Conservation (phyloP, 345 rosid genomes). For the Pelargonium nanum region DNA sequence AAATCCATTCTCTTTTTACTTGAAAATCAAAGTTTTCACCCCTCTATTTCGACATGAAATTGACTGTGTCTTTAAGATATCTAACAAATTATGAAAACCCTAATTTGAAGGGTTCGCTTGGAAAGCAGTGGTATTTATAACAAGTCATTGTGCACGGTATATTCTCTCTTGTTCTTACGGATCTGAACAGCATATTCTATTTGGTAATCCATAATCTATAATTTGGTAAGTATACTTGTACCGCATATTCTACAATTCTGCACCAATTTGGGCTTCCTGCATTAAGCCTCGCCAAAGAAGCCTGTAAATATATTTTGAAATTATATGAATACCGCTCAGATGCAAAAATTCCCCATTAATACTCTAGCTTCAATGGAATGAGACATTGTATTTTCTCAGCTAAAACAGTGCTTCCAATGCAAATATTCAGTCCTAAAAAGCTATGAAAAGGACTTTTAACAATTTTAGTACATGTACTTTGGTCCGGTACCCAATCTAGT, state of each 20-base stretch:
- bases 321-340: not conserved
- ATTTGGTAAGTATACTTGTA: not conserved
- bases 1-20: not conserved
- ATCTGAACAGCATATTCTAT: not conserved
- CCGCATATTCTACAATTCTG: not conserved
- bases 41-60: not conserved
- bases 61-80: not conserved
- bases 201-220: not conserved
- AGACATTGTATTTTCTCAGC: not conserved
- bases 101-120: not conserved
- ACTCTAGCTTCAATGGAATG: not conserved
- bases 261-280: not conserved
- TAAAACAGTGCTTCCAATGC: not conserved
- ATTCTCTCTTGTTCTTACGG: not conserved
- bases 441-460: not conserved
- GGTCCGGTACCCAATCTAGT: too few relatives aligned
- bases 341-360: not conserved
- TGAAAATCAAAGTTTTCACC: not conserved
- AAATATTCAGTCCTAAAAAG: too few relatives aligned
- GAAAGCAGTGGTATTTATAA: too few relatives aligned
- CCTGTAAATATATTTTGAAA: not conserved
- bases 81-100: not conserved
- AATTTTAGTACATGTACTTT: too few relatives aligned
- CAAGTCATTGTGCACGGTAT: not conserved
- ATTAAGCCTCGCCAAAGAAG: not conserved